Percentiles rank a stretch among this genome's conserved stretches.
Evolutionary conservation across 768 basidiomycete species (phyloP).

Genomic region (Peribolospora baueri): DNA sequence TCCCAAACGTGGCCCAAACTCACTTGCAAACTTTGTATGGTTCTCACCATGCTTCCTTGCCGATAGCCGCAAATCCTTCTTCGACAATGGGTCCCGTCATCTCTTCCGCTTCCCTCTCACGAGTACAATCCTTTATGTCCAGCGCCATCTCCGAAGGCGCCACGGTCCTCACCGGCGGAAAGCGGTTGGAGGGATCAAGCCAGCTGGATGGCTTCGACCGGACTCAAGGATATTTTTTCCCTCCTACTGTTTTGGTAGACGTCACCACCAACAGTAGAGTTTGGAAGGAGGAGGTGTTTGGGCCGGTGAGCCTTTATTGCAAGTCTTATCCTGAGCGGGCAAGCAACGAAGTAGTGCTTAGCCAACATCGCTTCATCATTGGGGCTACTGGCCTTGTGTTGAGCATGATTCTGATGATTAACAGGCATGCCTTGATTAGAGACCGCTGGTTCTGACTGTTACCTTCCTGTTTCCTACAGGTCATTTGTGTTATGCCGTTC

Average conservation of each 20-base stretch:
- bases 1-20: no score
- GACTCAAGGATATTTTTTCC: constrained; percentile 45
- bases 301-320: constrained; percentile 46
- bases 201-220: constrained; percentile 47
- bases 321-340: no score
- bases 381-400: no score
- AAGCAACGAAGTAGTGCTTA: no score
- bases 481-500: constrained; percentile 35
- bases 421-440: no score
- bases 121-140: constrained; percentile 34
- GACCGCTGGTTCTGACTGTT: no score
- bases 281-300: constrained; percentile 44
- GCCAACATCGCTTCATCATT: no score
- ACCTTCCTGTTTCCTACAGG: no score
- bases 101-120: constrained; percentile 35
- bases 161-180: constrained; percentile 37
- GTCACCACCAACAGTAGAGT: constrained; percentile 19
- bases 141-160: constrained; percentile 25
- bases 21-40: no score
- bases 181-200: constrained; percentile 37
- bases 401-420: no score
- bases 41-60: no score
- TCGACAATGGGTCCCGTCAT: constrained; percentile 66
- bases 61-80: constrained; percentile 30
- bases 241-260: constrained; percentile 48